A percentile compares a stretch with the other conserved stretches of the same genome.
These are phyloP conservation scores for Penicillium crustosum DNA, from an alignment of 2,329 filamentous ascomycete species.

Conservation along the genomic window DNA sequence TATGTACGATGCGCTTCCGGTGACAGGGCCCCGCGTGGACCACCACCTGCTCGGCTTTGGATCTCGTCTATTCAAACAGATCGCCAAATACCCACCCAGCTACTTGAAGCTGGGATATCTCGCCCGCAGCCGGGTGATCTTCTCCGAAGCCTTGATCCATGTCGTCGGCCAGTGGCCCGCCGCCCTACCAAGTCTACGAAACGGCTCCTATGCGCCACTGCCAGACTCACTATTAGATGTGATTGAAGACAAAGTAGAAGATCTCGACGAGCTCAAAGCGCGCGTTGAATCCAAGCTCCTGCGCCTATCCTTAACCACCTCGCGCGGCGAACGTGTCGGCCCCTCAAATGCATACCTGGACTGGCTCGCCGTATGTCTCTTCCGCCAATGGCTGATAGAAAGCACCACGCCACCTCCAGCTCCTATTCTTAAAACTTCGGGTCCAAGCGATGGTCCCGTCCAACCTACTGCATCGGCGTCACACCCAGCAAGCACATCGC, in stretches of 20 bases:
- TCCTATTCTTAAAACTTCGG: constrained; percentile 44
- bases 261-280: constrained; percentile 78
- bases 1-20: constrained; percentile 85
- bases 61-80: constrained; percentile 88
- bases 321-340: constrained; percentile 76
- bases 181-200: constrained; percentile 72
- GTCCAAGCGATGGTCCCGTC: constrained; percentile 5
- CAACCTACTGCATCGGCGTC: constrained; percentile 11
- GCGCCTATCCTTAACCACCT: constrained; percentile 74
- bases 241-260: constrained; percentile 93
- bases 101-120: constrained; percentile 89
- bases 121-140: constrained; percentile 77
- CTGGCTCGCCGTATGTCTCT: constrained; percentile 84
- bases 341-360: constrained; percentile 80
- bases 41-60: constrained; percentile 93
- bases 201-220: constrained; percentile 54
- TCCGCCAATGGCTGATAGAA: constrained; percentile 90
- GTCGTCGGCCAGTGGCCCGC: constrained; percentile 92
- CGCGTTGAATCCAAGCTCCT: constrained; percentile 81
- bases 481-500: constrained; percentile 19
- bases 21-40: constrained; percentile 86
- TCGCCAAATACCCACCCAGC: constrained; percentile 90
- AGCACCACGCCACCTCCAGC: constrained; percentile 73
- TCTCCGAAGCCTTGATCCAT: constrained; percentile 84
- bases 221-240: constrained; percentile 78